Percentiles rank a stretch among this genome's conserved stretches.
Evolutionary conservation across 768 basidiomycete species (phyloP).

Genomic region (Hypholoma fasciculare): DNA sequence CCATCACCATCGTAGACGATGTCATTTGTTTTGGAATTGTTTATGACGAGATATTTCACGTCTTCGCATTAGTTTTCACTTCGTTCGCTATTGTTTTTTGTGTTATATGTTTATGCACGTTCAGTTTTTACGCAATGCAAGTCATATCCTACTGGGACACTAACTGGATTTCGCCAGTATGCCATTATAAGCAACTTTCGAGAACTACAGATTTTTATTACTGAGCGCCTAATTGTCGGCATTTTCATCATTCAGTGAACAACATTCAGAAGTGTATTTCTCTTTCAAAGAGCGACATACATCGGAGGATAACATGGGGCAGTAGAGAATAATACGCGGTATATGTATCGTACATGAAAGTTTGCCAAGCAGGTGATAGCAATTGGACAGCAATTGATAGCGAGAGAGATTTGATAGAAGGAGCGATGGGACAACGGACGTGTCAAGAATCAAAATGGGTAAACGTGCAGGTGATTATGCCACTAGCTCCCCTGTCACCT

Average conservation of each 20-base stretch:
- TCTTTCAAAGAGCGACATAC: background rate
- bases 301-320: background rate
- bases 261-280: no score
- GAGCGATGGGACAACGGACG: background rate
- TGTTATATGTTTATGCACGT: no score
- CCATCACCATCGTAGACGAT: constrained; percentile 2
- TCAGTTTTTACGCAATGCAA: no score
- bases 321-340: background rate
- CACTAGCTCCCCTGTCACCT: background rate
- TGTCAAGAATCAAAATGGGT: no score
- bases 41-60: background rate
- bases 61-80: no score
- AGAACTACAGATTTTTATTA: no score
- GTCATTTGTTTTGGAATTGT: background rate
- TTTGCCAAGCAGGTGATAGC: background rate
- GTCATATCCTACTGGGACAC: no score
- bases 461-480: background rate
- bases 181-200: no score
- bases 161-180: no score
- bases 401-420: background rate
- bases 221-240: no score
- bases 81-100: no score
- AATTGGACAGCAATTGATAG: background rate
- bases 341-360: background rate
- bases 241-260: no score